Evolutionary conservation across 768 basidiomycete species (phyloP).

Genomic region (Rhodotorula diobovata): DNA sequence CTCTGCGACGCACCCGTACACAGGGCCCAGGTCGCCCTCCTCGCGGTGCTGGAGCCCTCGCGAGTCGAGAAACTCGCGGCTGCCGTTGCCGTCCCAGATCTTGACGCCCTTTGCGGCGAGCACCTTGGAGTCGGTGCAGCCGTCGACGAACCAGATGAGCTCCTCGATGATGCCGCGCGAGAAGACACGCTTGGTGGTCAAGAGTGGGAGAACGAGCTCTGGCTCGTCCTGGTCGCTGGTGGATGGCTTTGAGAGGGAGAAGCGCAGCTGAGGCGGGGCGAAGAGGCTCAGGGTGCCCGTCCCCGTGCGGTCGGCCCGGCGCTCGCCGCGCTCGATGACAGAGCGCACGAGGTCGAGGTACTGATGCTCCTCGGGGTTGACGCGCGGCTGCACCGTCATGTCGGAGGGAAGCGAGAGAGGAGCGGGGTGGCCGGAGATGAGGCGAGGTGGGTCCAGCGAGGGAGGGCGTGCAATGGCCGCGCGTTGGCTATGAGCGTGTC

Average conservation of each 20-base stretch:
- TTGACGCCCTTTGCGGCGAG: constrained; percentile 78
- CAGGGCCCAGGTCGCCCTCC: constrained; percentile 90
- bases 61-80: constrained; percentile 74
- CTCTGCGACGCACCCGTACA: constrained; percentile 89
- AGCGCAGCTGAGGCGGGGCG: constrained; percentile 82
- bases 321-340: constrained; percentile 70
- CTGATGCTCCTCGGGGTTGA: constrained; percentile 67
- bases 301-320: constrained; percentile 84
- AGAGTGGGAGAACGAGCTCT: constrained; percentile 65
- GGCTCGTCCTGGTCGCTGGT: not conserved
- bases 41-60: constrained; percentile 76
- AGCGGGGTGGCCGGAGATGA: not conserved
- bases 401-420: not conserved
- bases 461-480: not conserved
- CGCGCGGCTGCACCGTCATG: not conserved
- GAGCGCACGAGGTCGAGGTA: constrained; percentile 76
- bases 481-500: not conserved
- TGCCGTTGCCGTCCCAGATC: constrained; percentile 98
- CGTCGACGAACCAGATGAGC: constrained; percentile 86
- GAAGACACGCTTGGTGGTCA: constrained; percentile 95
- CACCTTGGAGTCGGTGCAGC: constrained; percentile 71
- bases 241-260: constrained; percentile 60
- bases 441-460: not conserved
- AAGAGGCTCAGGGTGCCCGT: constrained; percentile 90
- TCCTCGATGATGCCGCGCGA: constrained; percentile 86